A percentile compares a stretch with the other conserved stretches of the same genome.
phyloP scores from a whole-genome alignment of 2,329 filamentous ascomycete genomes.

The Pseudogymnoascus sp. region DNA sequence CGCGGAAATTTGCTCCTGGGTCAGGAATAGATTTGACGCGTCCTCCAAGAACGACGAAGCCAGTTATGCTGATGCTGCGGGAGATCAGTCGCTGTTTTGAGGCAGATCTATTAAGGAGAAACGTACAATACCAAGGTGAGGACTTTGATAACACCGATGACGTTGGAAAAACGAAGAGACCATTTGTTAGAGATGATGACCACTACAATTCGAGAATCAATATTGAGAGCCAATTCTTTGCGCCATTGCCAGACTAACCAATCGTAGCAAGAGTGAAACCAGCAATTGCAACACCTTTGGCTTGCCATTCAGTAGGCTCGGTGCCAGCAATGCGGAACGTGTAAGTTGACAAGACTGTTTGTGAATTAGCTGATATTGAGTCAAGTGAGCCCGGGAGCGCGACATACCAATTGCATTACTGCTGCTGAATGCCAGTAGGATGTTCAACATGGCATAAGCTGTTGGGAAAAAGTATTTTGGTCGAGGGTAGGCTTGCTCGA shows the following conservation, averaged over 20 bases:
- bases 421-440: constrained; percentile 59
- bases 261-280: constrained; percentile 33
- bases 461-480: constrained; percentile 60
- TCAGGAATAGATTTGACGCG: constrained; percentile 36
- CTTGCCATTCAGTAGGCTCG: constrained; percentile 52
- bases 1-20: constrained; percentile 47
- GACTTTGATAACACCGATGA: constrained; percentile 54
- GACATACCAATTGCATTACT: constrained; percentile 51
- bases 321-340: constrained; percentile 51
- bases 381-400: background rate
- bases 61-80: constrained; percentile 47
- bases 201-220: constrained; percentile 24
- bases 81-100: constrained; percentile 1
- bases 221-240: background rate
- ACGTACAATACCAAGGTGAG: constrained; percentile 52
- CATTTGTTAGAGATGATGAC: constrained; percentile 51
- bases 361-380: background rate
- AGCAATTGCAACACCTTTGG: constrained; percentile 61
- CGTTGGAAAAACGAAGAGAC: constrained; percentile 50
- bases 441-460: constrained; percentile 57
- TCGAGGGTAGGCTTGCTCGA: constrained; percentile 61
- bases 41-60: constrained; percentile 57
- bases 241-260: constrained; percentile 34
- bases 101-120: constrained; percentile 13
- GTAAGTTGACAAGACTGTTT: constrained; percentile 52